Conservation (phyloP, 176 grass and related monocot species). For the Secale cereale region DNA sequence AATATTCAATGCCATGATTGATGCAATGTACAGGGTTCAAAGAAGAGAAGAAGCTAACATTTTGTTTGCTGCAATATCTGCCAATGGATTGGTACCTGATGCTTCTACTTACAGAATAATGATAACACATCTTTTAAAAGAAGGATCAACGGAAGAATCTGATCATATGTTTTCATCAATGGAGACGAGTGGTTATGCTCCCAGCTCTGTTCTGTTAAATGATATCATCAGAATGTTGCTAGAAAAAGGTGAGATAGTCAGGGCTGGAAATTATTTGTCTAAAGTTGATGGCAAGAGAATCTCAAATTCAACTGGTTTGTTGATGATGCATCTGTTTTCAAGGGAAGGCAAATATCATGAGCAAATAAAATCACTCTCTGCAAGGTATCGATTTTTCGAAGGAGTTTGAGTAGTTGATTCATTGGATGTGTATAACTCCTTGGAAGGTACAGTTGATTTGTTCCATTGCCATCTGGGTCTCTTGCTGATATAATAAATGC, state of each 20-base stretch:
- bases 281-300: neutral
- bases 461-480: neutral
- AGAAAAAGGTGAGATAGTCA: neutral
- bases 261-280: neutral
- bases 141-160: neutral
- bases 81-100: neutral
- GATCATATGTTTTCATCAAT: neutral
- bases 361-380: neutral
- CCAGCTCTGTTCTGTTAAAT: neutral
- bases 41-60: neutral
- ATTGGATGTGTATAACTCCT: neutral
- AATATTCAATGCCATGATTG: neutral
- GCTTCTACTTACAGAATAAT: neutral
- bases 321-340: neutral
- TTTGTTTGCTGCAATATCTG: neutral
- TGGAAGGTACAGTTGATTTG: neutral
- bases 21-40: neutral
- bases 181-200: neutral
- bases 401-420: neutral
- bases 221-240: neutral
- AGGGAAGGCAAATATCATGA: neutral
- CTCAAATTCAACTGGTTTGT: neutral
- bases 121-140: neutral
- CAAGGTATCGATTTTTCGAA: neutral
- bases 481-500: neutral